Percentiles rank a stretch among this genome's conserved stretches.
These are phyloP conservation scores for Rubus parviflorus DNA, from an alignment of 306 rosid genomes.

Conservation along the genomic window DNA sequence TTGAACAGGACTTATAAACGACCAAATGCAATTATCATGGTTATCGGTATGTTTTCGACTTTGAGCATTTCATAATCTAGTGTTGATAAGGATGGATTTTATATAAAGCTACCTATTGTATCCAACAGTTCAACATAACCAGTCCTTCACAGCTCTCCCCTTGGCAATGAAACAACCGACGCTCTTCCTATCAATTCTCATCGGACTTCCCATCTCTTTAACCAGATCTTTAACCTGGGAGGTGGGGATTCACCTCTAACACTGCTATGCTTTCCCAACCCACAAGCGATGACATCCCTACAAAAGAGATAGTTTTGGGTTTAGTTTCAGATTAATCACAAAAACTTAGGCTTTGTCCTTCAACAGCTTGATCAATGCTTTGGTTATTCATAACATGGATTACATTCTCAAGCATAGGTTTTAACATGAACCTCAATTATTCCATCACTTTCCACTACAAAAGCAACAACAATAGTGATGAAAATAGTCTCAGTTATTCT, in stretches of 20 bases:
- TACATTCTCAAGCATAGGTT: no score
- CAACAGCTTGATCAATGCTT: no score
- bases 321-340: no score
- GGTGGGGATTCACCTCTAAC: slow-evolving; percentile 63
- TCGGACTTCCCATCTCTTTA: slow-evolving; percentile 63
- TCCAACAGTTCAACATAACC: slow-evolving; percentile 37
- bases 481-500: no score
- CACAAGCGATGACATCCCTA: no score
- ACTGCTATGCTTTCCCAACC: slow-evolving; percentile 30
- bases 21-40: not conserved
- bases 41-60: not conserved
- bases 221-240: slow-evolving; percentile 45
- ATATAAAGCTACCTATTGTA: not conserved
- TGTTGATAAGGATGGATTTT: not conserved
- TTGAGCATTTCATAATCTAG: not conserved
- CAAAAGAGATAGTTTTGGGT: no score
- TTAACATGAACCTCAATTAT: no score
- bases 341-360: no score
- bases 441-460: no score
- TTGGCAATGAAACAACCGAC: slow-evolving; percentile 74
- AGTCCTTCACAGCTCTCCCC: slow-evolving; percentile 60
- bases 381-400: no score
- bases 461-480: no score
- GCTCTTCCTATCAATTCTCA: slow-evolving; percentile 66
- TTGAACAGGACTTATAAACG: not conserved